Evolutionary conservation across 371 early-diverging fungal species (phyloP), one percentile per base, ranked within the genome.

Genomic region (Lichtheimia ramosa): DNA sequence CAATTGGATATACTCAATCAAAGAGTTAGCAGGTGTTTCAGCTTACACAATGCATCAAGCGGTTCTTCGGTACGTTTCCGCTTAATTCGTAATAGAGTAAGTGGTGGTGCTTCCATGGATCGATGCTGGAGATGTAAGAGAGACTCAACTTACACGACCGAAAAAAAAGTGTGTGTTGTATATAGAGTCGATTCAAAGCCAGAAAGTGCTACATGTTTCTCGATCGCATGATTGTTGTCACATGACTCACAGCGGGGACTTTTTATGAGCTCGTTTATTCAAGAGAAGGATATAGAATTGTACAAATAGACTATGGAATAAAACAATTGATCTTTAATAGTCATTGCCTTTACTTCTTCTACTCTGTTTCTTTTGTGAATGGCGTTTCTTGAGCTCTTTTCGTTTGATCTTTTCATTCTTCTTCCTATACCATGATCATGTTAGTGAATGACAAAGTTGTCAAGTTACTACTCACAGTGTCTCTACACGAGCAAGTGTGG

Each of bases 1-100:
- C 13, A 51, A 58, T 58, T 34, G 34, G 34, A 34, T 34, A 52
- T 20, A 48, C 24, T 43, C 42, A 41, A 16, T 49, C 51, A 58
- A 62, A 61, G 56, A 34, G 10, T 34, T 34, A 23, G 25, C 27
- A 18, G 20, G 21, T 59, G 59, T 56, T 53, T 28, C 46, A 15
- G 18, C 34, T 34, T 83, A 86, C 88, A 75, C 39, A 92, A 76
- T 3, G 90, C 88, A 34, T 91, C 90, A 3, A 90, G 65, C 2
- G 92, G 92, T 59, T 92, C 91, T 54, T 90, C 90, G 48, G 70
- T 79, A 55, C 92, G 83, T 67, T 89, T 91, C 48, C 92, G 88
- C 68, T 92, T 92, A 58, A 92, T 86, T 7, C 92, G 81, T 21
- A 92, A 72, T 57, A 92, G 83, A 2, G 89, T 88, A 7, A 87